phyloP scores from a whole-genome alignment of 2,329 filamentous ascomycete genomes.

The Colletotrichum sp. region DNA sequence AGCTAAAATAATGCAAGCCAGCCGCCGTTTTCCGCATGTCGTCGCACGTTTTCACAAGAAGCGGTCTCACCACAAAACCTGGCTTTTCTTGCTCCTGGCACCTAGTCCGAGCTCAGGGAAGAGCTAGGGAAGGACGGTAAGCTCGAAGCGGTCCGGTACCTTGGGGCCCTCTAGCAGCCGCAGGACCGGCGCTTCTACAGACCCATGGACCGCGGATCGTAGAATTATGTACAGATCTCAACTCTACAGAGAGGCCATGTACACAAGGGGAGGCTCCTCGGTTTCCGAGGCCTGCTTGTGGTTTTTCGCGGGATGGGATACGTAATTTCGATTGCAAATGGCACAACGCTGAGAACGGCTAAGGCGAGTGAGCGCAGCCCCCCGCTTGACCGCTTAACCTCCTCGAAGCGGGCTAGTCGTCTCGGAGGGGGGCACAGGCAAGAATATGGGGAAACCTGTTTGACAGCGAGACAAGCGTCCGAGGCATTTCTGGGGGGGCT shows the following conservation, averaged over 20 bases:
- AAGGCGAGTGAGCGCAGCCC: neutral
- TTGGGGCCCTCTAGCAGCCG: neutral
- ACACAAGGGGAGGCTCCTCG: neutral
- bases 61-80: neutral
- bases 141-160: neutral
- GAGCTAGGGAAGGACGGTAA: neutral
- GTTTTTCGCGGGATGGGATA: neutral
- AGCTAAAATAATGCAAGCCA: neutral
- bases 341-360: neutral
- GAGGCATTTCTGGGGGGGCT: neutral
- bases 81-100: neutral
- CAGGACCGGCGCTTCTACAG: neutral
- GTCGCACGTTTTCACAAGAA: neutral
- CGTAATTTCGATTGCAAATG: constrained; percentile 5
- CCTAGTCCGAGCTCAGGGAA: neutral
- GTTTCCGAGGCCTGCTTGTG: neutral
- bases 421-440: neutral
- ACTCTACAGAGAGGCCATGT: neutral
- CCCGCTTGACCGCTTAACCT: neutral
- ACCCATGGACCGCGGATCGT: neutral
- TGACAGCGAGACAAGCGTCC: neutral
- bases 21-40: neutral
- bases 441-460: constrained; percentile 1
- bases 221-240: constrained; percentile 3
- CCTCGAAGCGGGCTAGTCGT: neutral